Base-by-base conservation (phyloP, 2,329 filamentous ascomycete species). In the Aspergillus sp. region DNA sequence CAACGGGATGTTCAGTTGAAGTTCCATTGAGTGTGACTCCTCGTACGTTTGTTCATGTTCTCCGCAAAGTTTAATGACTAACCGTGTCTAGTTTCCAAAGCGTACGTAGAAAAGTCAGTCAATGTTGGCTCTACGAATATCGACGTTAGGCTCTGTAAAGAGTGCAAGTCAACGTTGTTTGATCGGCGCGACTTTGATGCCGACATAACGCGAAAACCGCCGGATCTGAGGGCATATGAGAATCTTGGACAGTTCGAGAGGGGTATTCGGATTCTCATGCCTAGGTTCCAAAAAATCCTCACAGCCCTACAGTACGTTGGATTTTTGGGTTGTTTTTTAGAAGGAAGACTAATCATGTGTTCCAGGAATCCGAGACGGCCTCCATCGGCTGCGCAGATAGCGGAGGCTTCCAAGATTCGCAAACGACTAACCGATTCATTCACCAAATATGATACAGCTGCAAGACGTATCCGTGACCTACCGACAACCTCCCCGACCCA, bases 401-500 rank as follows among this genome's bases (percentile, higher is more conserved):
- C 91, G 57, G 93, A 97, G 69, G 93, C 93, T 0, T 89, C 90
- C 49, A 96, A 95, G 77, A 90, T 96, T 11, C 89, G 93, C n/a
- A 96, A 92, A 75, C 86, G 93, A 23, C 83, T 97, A 1, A 93
- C 92, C 61, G 93, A 97, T 70, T 91, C 92, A 8, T 97, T 97
- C 71, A 85, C 88, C 11, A 93, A 97, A 70, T 97, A 96, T 74
- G 91, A 96, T 69, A 81, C 87, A 3, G 92, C 92, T 0, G 92
- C 93, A 3, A 88, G 90, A 65, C 86, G 93, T 3, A 87, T 97
- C 60, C 87, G 93, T 31, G 91, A 96, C 70, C 80, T 97, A 52
- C 89, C 88, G 17, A 91, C 91, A 0, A 80, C 87, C 4, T 93
- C 87, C 53, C 83, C 87, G 0, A 88, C 91, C 0, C 93, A 97